phyloP scores from a whole-genome alignment of 345 rosid species.

The Hibiscus syriacus region DNA sequence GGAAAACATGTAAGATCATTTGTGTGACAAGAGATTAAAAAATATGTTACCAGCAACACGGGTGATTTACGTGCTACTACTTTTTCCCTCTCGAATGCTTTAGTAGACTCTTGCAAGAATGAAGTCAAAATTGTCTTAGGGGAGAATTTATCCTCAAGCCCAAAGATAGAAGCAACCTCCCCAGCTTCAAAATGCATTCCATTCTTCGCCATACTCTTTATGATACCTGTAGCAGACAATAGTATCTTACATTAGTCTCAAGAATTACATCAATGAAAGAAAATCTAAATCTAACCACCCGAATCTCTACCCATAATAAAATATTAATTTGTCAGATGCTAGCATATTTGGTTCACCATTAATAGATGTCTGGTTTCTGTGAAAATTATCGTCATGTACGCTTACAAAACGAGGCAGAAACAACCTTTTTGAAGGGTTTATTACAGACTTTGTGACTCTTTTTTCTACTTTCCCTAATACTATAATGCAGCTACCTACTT shows the following conservation, averaged over 20 bases:
- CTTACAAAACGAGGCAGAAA: neutral
- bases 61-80: conserved; percentile 27
- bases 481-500: neutral
- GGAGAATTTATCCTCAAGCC: conserved; percentile 51
- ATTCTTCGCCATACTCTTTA: conserved; percentile 42
- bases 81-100: conserved; percentile 34
- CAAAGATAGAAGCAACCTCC: conserved; percentile 46
- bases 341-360: neutral
- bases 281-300: neutral
- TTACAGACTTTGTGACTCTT: neutral
- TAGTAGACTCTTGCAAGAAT: conserved; percentile 40
- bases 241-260: neutral
- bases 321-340: neutral
- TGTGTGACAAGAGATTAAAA: neutral
- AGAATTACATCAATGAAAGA: neutral
- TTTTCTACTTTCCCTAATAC: neutral
- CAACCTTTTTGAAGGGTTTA: neutral
- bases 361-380: neutral
- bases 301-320: neutral
- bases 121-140: conserved; percentile 40
- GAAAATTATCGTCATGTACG: neutral
- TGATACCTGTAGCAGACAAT: conserved; percentile 32
- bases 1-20: conserved; percentile 21
- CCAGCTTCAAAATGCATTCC: conserved; percentile 55
- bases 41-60: conserved; percentile 25